Conservation (phyloP, 352 stramenopile genomes). For the Phytopythium vexans region DNA sequence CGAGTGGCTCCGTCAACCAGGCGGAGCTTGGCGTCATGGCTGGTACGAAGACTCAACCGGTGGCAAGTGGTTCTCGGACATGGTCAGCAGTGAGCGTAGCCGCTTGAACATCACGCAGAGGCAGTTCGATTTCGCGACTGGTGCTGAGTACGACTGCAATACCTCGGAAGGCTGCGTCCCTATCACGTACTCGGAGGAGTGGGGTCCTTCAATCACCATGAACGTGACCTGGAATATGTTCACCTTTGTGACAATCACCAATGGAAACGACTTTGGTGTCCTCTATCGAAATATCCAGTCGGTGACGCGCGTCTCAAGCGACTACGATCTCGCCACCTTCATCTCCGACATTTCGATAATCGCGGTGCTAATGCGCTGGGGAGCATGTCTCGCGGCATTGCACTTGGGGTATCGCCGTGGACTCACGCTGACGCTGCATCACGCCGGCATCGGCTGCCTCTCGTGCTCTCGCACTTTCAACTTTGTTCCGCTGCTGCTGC, state of each 20-base stretch:
- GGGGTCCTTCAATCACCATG: conserved; percentile 4
- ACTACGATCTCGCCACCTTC: conserved; percentile 29
- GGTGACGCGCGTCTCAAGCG: conserved; percentile 10
- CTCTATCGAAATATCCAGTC: conserved; percentile 5
- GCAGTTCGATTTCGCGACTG: conserved; percentile 18
- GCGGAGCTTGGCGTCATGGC: conserved; percentile 6
- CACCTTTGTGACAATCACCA: conserved; percentile 12
- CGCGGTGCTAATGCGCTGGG: conserved; percentile 26
- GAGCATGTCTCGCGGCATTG: conserved; percentile 18
- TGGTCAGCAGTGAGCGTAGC: neutral
- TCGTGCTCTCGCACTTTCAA: conserved; percentile 7
- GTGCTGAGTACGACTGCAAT: conserved; percentile 13
- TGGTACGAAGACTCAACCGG: conserved; percentile 7
- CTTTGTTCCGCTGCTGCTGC: conserved; percentile 1
- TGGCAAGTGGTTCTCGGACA: conserved; percentile 4
- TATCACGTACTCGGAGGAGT: conserved; percentile 3
- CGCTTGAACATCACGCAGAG: neutral
- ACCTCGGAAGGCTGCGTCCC: conserved; percentile 1
- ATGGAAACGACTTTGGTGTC: conserved; percentile 16
- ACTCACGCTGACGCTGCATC: neutral
- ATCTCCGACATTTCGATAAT: conserved; percentile 25
- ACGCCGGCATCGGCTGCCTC: conserved; percentile 17
- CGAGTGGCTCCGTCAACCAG: conserved; percentile 1
- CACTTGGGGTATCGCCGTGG: neutral
- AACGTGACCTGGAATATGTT: conserved; percentile 8